A percentile compares a stretch with the other conserved stretches of the same genome.
Conservation (phyloP, 352 stramenopile species). For the Discostella stelligera region DNA sequence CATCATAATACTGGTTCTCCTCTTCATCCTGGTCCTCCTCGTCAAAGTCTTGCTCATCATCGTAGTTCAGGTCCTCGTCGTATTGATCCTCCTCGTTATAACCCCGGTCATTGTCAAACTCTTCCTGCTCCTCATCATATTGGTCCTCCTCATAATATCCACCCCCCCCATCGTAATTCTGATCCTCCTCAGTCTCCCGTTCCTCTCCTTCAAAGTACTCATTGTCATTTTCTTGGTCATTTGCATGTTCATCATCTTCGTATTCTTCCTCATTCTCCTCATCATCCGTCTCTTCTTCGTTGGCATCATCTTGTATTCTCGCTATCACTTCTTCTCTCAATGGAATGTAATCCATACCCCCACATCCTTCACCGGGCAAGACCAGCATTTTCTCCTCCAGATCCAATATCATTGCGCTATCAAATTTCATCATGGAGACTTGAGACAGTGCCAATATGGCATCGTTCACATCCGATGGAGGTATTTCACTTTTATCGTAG, state of each 20-base stretch:
- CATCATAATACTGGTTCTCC: constrained; percentile 2
- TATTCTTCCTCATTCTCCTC: constrained; percentile 2
- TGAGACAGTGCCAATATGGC: constrained; percentile 22
- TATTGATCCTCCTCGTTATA: not conserved
- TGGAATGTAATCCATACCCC: constrained; percentile 39
- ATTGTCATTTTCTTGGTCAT: constrained; percentile 7
- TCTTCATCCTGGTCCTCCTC: constrained; percentile 6
- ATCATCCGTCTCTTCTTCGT: not conserved
- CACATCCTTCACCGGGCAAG: constrained; percentile 44
- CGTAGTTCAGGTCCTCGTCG: not conserved
- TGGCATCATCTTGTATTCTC: constrained; percentile 6
- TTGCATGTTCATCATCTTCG: not conserved
- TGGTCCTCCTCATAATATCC: not conserved
- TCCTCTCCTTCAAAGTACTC: constrained; percentile 14
- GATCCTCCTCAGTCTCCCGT: not conserved
- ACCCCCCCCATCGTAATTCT: not conserved
- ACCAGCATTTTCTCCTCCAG: constrained; percentile 8
- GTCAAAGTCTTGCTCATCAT: not conserved
- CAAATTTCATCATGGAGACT: constrained; percentile 11
- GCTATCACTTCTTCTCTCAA: not conserved
- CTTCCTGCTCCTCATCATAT: not conserved
- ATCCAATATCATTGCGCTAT: constrained; percentile 32
- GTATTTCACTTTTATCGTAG: constrained; percentile 15
- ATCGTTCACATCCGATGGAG: constrained; percentile 20
- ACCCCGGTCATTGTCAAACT: not conserved